Base-by-base conservation (phyloP, 2,329 filamentous ascomycete genomes). In the Leptographium radiaticola region DNA sequence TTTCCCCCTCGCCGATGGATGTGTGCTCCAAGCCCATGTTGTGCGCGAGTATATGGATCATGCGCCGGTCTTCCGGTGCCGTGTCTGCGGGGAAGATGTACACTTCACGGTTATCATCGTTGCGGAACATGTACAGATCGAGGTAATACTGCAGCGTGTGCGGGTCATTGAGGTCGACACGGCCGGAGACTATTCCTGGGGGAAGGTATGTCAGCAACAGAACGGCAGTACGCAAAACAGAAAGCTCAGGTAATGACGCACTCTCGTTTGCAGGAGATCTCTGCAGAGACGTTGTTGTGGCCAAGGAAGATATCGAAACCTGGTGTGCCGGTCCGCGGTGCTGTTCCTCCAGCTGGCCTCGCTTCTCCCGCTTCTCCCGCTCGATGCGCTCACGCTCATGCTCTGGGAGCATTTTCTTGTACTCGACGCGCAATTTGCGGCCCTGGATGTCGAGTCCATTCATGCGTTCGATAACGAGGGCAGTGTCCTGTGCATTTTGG, bases 371-470 rank as follows among this genome's bases (percentile, higher is more conserved):
- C 80, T 97, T 98, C 70, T 97, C 93, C 7, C 93, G 81, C 69
- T 98, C 93, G 61, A 98, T 97, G 43, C 93, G 81, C 70, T 98
- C 93, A 52, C 93, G 81, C 69, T 97, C 93, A 36, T 90, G 88
- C 59, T 94, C 81, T 1, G 93, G 93, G 6, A 98, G 79, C 93
- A 98, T 97, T 73, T 97, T 97, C 77, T 98, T 98, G 74, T 97
- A 98, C 69, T 98, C 93, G 31, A 98, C 93, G 49, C 93, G 80
- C 60, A 98, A 73, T 71, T 97, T 97, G 57, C 93, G 81, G 47
- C 93, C 93, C 66, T 95, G 89, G 10, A 98, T 80, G 64, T 97
- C 93, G 68, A 96, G 86, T 62, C 95, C 89, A 65, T 98, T 98
- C 77, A 98, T 86, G 52, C 85, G 79, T 55, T 95, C 86, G 58